Base-by-base conservation (phyloP, 257 asterid genomes). In the Euphrasia confusa region DNA sequence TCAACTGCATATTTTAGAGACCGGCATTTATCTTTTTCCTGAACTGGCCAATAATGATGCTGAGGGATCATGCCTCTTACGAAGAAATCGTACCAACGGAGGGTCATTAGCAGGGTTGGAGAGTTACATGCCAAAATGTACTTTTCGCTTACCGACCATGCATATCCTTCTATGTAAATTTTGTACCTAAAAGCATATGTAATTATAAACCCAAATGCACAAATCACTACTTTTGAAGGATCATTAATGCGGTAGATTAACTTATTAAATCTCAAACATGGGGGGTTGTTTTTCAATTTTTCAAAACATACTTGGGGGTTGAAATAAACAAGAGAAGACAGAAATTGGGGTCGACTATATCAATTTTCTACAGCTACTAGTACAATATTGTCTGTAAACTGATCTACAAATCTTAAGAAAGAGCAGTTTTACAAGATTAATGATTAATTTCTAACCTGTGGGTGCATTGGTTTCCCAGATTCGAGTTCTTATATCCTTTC, bases 141-240 rank as follows among this genome's bases (percentile, higher is more conserved):
- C 50, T 91, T 91, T 53, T 91, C 92, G 27, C 98, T 91, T 60
- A 86, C 96, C 0, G 98, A 88, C 95, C 96, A 88, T 2, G 84
- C 95, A 75, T 74, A 79, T 70, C 98, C 98, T 79, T 91, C 98
- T 35, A 91, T 82, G 28, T 85, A 91, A 3, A 91, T 91, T 64
- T 88, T 91, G 78, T 88, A 91, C 72, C 98, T 91, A 74, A 45
- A 68, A 57, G 26, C 68, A 68, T 4, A 33, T 5, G 5, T 5
- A 5, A 5, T 30, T 32, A 37, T 2, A 6, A 68, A 68, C 33
- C 18, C 44, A 65, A 11, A 54, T 50, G 12, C 59, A 61, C n/a
- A 30, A 32, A 28, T 39, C 33, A 15, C 18, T 58, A 18, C 10
- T 32, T 28, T 10, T 5, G 4, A 17, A 4, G 65, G 59, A 45